phyloP scores from a whole-genome alignment of 176 grass and related monocot genomes.

The Alopecurus myosuroides region DNA sequence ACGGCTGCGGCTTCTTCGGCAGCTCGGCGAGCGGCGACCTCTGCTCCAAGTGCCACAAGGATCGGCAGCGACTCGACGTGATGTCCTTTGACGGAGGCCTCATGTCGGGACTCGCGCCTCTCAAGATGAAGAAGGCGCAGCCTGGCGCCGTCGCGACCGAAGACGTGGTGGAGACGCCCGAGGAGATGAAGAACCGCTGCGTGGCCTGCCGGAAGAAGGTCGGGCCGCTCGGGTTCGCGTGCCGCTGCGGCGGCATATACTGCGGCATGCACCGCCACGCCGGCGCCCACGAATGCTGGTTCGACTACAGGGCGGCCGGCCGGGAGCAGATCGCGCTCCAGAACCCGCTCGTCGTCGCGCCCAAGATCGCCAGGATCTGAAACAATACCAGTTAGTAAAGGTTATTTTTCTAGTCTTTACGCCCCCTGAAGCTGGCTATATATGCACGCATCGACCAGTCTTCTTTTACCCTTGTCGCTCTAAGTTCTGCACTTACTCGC shows the following conservation, averaged over 20 bases:
- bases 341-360: neutral
- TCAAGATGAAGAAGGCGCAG: neutral
- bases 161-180: neutral
- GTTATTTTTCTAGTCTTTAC: too few relatives aligned
- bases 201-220: neutral
- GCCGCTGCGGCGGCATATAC: neutral
- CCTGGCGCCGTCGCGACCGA: too few relatives aligned
- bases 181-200: neutral
- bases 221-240: neutral
- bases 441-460: too few relatives aligned
- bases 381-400: too few relatives aligned
- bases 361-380: neutral
- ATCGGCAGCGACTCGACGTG: neutral
- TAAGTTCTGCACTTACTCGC: neutral
- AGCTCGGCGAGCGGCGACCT: neutral
- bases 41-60: neutral
- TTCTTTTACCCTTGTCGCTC: neutral
- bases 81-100: neutral
- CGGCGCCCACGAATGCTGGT: neutral
- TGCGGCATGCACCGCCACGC: neutral
- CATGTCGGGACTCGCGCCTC: neutral
- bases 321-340: neutral
- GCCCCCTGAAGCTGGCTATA: too few relatives aligned
- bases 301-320: neutral
- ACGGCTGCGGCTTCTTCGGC: neutral